Conservation (phyloP, 306 rosid species). For the Quercus mongolica region DNA sequence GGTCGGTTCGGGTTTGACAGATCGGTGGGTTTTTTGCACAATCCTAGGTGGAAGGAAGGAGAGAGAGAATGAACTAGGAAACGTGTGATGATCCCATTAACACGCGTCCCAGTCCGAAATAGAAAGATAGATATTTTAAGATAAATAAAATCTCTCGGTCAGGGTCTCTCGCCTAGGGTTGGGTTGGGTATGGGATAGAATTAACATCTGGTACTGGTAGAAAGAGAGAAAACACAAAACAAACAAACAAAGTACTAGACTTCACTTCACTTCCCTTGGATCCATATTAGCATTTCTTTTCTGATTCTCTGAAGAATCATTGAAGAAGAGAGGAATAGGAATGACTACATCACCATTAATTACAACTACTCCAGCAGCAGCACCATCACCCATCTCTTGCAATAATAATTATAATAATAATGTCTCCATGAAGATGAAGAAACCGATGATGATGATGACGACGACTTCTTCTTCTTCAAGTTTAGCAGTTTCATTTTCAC, state of each 20-base stretch:
- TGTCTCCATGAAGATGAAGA: background rate
- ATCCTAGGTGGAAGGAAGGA: too few relatives aligned
- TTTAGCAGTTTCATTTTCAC: background rate
- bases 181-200: background rate
- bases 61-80: background rate
- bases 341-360: background rate
- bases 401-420: background rate
- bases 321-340: too few relatives aligned
- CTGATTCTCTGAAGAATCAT: too few relatives aligned
- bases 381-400: background rate
- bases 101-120: background rate
- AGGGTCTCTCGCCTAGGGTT: background rate
- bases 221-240: too few relatives aligned
- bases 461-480: background rate
- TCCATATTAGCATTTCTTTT: too few relatives aligned
- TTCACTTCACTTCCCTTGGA: too few relatives aligned
- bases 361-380: background rate
- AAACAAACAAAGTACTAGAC: too few relatives aligned
- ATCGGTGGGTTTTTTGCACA: too few relatives aligned
- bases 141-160: background rate
- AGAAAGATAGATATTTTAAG: background rate
- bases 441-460: background rate
- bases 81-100: background rate
- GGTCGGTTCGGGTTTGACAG: too few relatives aligned
- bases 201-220: too few relatives aligned